Conservation (phyloP, 768 basidiomycete genomes). For the Trametes gibbosa region DNA sequence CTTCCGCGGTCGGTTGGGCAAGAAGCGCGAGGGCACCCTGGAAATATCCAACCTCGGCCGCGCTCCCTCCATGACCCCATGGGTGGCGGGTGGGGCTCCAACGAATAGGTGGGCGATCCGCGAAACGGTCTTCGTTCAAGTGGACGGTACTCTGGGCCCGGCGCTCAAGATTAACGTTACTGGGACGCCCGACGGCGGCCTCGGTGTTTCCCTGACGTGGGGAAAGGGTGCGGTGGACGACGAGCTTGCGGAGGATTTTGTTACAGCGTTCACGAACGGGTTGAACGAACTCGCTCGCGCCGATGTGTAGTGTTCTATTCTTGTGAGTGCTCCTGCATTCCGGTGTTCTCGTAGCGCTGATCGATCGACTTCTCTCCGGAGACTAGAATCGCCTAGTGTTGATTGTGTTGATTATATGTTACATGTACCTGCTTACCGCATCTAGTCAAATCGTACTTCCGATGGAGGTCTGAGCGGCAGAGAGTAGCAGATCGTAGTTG, state of each 20-base stretch:
- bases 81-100: neutral
- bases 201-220: conserved; percentile 23
- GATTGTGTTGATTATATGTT: too few species aligned
- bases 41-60: conserved; percentile 40
- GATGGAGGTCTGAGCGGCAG: too few species aligned
- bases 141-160: conserved; percentile 14
- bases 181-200: conserved; percentile 18
- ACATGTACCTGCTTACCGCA: too few species aligned
- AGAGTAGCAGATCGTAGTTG: too few species aligned
- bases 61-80: conserved; percentile 11
- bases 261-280: conserved; percentile 4
- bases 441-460: too few species aligned
- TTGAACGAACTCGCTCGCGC: neutral
- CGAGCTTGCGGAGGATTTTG: conserved; percentile 19
- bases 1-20: conserved; percentile 30
- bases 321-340: neutral
- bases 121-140: conserved; percentile 19
- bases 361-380: too few species aligned
- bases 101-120: neutral
- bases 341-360: neutral
- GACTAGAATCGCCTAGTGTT: too few species aligned
- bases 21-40: conserved; percentile 33
- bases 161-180: conserved; percentile 24
- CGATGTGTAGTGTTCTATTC: neutral
- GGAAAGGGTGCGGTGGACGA: conserved; percentile 19